These are phyloP conservation scores for Chloropicon primus DNA, from an alignment of 139 green algal genomes.

Conservation along the genomic window DNA sequence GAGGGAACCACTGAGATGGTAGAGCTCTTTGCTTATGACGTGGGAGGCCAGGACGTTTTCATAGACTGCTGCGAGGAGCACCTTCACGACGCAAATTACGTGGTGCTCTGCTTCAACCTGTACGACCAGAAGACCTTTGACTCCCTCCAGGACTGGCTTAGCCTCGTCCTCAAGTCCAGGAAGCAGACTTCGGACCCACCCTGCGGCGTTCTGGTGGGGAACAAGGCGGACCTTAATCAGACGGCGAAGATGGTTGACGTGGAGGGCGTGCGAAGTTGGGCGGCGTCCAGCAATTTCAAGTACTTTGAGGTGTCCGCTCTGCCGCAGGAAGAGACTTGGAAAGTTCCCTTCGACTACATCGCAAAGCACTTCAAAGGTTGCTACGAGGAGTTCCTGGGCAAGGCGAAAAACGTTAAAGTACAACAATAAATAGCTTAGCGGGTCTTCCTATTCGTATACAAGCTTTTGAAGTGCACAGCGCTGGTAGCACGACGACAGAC, in stretches of 20 bases:
- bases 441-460: no score
- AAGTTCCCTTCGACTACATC: neutral
- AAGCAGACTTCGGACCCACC: slow-evolving; percentile 3
- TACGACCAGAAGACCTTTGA: slow-evolving; percentile 12
- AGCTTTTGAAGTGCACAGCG: no score
- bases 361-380: neutral
- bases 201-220: slow-evolving; percentile 9
- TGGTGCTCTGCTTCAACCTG: slow-evolving; percentile 6
- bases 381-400: neutral
- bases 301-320: slow-evolving; percentile 9
- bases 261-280: neutral
- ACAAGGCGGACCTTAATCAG: slow-evolving; percentile 10
- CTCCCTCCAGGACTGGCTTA: neutral
- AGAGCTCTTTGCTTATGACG: slow-evolving; percentile 12
- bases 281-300: neutral
- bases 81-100: neutral
- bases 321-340: neutral
- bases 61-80: slow-evolving; percentile 1
- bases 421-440: no score
- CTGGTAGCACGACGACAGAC: no score
- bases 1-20: neutral
- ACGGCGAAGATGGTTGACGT: neutral
- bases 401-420: neutral
- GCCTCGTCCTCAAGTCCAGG: neutral
- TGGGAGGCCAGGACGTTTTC: slow-evolving; percentile 16